A percentile compares a stretch with the other conserved stretches of the same genome.
Conservation (phyloP, 164 flowering plant genomes). For the Vitis amurensis region DNA sequence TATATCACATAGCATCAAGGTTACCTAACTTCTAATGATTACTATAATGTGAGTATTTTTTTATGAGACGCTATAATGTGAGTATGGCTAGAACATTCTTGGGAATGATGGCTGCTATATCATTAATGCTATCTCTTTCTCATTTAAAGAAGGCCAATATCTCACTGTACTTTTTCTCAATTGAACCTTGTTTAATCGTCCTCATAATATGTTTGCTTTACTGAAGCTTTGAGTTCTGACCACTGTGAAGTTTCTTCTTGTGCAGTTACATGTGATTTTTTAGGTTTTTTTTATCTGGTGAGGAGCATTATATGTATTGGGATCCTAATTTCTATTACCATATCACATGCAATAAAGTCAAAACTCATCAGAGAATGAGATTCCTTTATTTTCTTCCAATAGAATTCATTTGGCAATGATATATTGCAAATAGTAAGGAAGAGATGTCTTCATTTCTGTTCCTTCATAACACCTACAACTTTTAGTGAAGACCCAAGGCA, state of each 20-base stretch:
- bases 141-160: background rate
- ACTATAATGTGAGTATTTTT: background rate
- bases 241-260: background rate
- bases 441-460: background rate
- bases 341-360: background rate
- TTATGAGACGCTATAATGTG: no score
- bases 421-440: no score
- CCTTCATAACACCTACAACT: no score
- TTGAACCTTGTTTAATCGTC: no score
- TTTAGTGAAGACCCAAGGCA: no score
- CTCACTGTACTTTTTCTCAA: background rate
- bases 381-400: no score
- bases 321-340: background rate
- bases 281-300: background rate
- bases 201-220: background rate
- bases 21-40: background rate
- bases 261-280: background rate
- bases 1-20: background rate
- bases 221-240: background rate
- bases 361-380: background rate
- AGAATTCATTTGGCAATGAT: background rate
- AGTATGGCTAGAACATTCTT: background rate
- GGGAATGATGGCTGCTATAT: background rate
- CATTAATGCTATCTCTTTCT: background rate
- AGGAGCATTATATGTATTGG: background rate